phyloP scores from a whole-genome alignment of 208 protist species.

The Acanthamoeba triangularis region DNA sequence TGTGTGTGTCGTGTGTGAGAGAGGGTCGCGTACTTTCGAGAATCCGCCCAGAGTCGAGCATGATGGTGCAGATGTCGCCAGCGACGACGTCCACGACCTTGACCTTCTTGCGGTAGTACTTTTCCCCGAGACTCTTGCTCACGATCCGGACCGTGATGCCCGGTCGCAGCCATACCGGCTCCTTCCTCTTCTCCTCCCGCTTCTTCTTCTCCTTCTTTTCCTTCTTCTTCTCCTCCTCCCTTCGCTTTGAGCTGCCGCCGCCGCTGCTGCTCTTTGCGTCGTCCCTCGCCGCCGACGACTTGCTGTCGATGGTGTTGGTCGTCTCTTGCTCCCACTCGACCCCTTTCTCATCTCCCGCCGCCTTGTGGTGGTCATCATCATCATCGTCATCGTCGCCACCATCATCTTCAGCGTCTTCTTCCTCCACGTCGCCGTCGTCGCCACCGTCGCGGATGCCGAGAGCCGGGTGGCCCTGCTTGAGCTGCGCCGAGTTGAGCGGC shows the following conservation, averaged over 20 bases:
- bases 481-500: constrained; percentile 5
- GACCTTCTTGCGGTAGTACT: constrained; percentile 61
- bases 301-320: neutral
- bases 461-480: constrained; percentile 9
- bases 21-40: neutral
- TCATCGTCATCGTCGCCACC: neutral
- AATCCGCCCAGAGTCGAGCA: constrained; percentile 10
- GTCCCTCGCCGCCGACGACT: neutral
- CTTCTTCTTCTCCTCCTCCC: constrained; percentile 7
- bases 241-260: neutral
- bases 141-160: constrained; percentile 24
- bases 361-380: neutral
- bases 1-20: too few relatives aligned
- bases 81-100: constrained; percentile 48
- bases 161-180: constrained; percentile 31
- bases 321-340: neutral
- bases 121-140: constrained; percentile 60
- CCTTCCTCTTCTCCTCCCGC: neutral
- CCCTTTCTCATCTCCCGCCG: neutral
- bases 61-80: constrained; percentile 48
- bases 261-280: neutral
- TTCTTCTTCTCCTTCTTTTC: neutral
- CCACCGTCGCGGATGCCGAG: neutral
- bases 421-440: neutral
- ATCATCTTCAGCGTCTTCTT: neutral